phyloP scores from a whole-genome alignment of 163 green algal species.

The Prototheca cutis region DNA sequence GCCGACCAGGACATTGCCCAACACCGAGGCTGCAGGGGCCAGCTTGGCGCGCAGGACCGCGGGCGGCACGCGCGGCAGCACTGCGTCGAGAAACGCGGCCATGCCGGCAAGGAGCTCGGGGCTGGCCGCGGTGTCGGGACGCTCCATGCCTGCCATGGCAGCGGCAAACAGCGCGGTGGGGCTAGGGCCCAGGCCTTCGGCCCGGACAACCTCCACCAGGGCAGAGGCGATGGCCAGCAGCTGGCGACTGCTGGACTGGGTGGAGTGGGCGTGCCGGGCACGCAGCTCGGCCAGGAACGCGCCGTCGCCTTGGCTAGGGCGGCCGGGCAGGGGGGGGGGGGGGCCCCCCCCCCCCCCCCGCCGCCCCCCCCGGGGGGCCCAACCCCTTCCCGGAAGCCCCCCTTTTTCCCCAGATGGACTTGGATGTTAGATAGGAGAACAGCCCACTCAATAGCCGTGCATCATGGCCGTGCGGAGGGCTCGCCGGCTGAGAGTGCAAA shows the following conservation, averaged over 20 bases:
- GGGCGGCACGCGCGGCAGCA: constrained; percentile 52
- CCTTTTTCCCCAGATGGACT: no score
- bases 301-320: not conserved
- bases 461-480: no score
- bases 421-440: no score
- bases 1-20: constrained; percentile 33
- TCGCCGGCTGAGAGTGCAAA: no score
- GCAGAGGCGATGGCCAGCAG: constrained; percentile 49
- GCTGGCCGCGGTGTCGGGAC: constrained; percentile 15
- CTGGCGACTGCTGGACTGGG: constrained; percentile 40
- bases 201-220: constrained; percentile 54
- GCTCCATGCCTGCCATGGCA: constrained; percentile 62
- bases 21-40: constrained; percentile 20
- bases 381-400: no score
- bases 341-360: no score
- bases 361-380: no score
- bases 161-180: constrained; percentile 75
- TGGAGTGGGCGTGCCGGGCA: constrained; percentile 20
- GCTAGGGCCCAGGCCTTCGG: constrained; percentile 44
- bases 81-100: constrained; percentile 45
- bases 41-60: constrained; percentile 57
- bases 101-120: constrained; percentile 39
- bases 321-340: no score
- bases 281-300: constrained; percentile 22
- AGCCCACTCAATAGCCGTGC: no score